These are phyloP conservation scores for Yamadazyma taylorii DNA, from an alignment of 1,139 yeast species.

Conservation along the genomic window DNA sequence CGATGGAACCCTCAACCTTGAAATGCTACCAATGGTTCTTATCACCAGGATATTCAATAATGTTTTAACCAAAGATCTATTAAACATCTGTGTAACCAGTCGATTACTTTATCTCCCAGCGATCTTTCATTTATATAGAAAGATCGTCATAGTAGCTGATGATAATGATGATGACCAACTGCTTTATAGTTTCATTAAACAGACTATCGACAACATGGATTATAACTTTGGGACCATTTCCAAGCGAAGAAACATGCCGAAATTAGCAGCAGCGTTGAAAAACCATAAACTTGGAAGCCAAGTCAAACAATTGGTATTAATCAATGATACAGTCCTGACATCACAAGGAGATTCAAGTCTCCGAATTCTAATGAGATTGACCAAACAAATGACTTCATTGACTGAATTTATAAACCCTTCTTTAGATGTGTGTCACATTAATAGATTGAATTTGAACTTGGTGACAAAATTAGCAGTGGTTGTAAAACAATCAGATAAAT, in stretches of 20 bases:
- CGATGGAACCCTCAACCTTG: constrained; percentile 7
- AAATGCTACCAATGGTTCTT: constrained; percentile 12
- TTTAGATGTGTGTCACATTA: neutral
- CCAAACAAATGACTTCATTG: neutral
- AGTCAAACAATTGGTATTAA: constrained; percentile 4
- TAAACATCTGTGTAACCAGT: constrained; percentile 11
- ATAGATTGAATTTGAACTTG: neutral
- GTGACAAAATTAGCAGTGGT: constrained; percentile 4
- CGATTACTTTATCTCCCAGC: constrained; percentile 17
- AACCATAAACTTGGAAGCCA: constrained; percentile 6
- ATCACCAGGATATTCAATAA: constrained; percentile 11
- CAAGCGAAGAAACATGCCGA: constrained; percentile 3
- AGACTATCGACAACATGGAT: neutral
- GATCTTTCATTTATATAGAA: constrained; percentile 11
- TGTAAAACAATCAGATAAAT: constrained; percentile 4
- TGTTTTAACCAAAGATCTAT: constrained; percentile 10
- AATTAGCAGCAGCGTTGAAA: constrained; percentile 4
- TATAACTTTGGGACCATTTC: constrained; percentile 8
- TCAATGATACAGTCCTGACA: constrained; percentile 6
- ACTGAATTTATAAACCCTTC: constrained; percentile 8
- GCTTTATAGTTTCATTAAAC: neutral
- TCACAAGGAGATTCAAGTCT: constrained; percentile 3
- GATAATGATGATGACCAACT: constrained; percentile 3
- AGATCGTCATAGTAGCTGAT: constrained; percentile 11
- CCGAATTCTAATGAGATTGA: neutral